Conservation (phyloP, 2,329 filamentous ascomycete genomes). For the Monosporascus sp. region DNA sequence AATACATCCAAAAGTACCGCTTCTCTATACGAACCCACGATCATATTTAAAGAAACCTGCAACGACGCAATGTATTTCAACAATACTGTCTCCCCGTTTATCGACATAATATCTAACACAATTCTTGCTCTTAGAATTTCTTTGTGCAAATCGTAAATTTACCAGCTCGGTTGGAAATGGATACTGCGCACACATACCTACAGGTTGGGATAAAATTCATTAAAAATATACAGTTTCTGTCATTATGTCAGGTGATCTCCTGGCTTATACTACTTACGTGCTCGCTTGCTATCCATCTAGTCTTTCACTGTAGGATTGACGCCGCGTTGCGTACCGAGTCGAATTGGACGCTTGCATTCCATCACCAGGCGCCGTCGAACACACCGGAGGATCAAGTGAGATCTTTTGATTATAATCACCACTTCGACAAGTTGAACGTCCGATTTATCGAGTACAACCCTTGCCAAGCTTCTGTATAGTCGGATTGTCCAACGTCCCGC, state of each 20-base stretch:
- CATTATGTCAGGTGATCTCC: not conserved
- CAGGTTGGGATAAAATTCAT: conserved; percentile 38
- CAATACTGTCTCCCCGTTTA: conserved; percentile 1
- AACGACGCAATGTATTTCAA: not conserved
- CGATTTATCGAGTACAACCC: conserved; percentile 7
- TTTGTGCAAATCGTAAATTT: conserved; percentile 14
- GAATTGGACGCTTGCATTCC: too few species aligned
- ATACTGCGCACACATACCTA: conserved; percentile 36
- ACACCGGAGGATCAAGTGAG: too few species aligned
- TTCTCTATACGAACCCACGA: not conserved
- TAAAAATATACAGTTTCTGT: conserved; percentile 23
- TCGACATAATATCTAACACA: conserved; percentile 4
- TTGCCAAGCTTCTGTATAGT: not conserved
- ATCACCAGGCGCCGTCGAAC: too few species aligned
- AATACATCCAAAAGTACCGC: not conserved
- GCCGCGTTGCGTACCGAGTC: too few species aligned
- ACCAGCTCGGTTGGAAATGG: conserved; percentile 15
- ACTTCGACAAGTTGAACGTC: conserved; percentile 2
- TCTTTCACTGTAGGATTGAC: conserved; percentile 2
- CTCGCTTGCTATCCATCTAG: conserved; percentile 6
- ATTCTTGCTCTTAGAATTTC: conserved; percentile 11
- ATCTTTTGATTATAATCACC: conserved; percentile 1
- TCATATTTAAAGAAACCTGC: conserved; percentile 2
- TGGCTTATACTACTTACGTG: conserved; percentile 3
- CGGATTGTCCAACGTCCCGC: conserved; percentile 1